phyloP scores from a whole-genome alignment of 2,329 filamentous ascomycete species.

The Magnaporthiopsis incrustans region DNA sequence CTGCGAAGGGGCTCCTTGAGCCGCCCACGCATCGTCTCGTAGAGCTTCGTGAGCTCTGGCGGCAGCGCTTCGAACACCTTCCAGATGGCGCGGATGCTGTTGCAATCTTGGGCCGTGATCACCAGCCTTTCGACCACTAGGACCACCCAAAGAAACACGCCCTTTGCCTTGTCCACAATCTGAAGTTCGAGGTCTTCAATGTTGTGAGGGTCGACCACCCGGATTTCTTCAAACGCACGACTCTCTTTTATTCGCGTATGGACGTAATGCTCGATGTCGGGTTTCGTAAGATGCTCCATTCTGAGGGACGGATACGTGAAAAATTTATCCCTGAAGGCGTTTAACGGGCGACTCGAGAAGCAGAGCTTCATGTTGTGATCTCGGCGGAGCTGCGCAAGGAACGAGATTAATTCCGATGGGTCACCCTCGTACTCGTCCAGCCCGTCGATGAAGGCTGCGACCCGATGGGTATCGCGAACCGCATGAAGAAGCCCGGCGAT shows the following conservation, averaged over 20 bases:
- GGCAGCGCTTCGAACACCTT: slow-evolving; percentile 1
- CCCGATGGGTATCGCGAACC: background rate
- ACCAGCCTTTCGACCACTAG: slow-evolving; percentile 2
- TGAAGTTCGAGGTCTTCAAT: background rate
- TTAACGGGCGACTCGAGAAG: too few relatives aligned
- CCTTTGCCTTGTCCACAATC: slow-evolving; percentile 2
- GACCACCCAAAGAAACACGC: slow-evolving; percentile 7
- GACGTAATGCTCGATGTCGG: background rate
- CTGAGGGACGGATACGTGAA: too few relatives aligned
- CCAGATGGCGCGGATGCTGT: background rate
- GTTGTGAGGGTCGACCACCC: background rate
- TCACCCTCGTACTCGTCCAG: background rate
- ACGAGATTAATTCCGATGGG: too few relatives aligned
- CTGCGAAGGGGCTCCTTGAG: background rate
- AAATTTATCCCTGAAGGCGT: too few relatives aligned
- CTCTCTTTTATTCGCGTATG: background rate
- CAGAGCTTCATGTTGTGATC: too few relatives aligned
- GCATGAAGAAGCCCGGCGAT: background rate
- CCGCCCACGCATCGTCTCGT: background rate
- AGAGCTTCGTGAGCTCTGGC: background rate
- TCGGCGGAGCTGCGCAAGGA: too few relatives aligned
- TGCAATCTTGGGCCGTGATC: background rate
- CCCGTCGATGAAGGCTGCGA: background rate
- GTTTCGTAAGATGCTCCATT: too few relatives aligned
- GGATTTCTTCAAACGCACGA: background rate